Evolutionary conservation across 2,329 filamentous ascomycete species (phyloP).

Genomic region (Neopestalotiopsis rosae): DNA sequence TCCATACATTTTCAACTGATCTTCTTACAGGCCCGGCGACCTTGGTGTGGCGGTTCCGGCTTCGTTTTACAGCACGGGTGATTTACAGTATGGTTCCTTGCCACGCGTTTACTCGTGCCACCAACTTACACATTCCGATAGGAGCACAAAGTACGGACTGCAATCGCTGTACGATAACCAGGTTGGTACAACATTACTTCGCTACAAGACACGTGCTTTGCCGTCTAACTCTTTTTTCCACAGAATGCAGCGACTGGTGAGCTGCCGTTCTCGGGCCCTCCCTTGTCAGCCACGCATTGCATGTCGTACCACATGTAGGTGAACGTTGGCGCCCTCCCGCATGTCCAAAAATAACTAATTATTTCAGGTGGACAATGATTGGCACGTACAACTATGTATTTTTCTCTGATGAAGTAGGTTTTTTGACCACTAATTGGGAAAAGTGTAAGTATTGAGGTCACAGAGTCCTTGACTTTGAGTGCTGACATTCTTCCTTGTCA

Average conservation of each 20-base stretch:
- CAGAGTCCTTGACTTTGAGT: neutral
- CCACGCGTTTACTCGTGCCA: neutral
- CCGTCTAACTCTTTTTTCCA: neutral
- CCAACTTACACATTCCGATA: conserved; percentile 20
- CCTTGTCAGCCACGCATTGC: conserved; percentile 29
- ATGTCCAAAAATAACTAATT: conserved; percentile 5
- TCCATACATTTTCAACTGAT: neutral
- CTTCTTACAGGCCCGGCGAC: conserved; percentile 49
- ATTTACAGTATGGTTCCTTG: conserved; percentile 36
- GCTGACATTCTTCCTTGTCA: neutral
- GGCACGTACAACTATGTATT: conserved; percentile 64
- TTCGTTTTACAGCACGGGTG: conserved; percentile 56
- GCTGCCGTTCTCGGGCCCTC: conserved; percentile 34
- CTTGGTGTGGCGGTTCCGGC: conserved; percentile 58
- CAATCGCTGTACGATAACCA: conserved; percentile 41
- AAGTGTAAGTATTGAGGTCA: conserved; percentile 35
- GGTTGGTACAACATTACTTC: conserved; percentile 23
- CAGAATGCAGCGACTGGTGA: conserved; percentile 26
- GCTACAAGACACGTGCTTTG: conserved; percentile 6
- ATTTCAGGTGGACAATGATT: conserved; percentile 51
- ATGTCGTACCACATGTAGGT: conserved; percentile 38
- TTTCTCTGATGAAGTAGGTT: conserved; percentile 57
- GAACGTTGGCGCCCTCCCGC: conserved; percentile 6
- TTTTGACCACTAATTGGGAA: conserved; percentile 51
- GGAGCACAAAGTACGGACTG: conserved; percentile 52